Evolutionary conservation across 2,329 filamentous ascomycete species (phyloP), one percentile per base, ranked within the genome.

Genomic region (Venturia effusa): DNA sequence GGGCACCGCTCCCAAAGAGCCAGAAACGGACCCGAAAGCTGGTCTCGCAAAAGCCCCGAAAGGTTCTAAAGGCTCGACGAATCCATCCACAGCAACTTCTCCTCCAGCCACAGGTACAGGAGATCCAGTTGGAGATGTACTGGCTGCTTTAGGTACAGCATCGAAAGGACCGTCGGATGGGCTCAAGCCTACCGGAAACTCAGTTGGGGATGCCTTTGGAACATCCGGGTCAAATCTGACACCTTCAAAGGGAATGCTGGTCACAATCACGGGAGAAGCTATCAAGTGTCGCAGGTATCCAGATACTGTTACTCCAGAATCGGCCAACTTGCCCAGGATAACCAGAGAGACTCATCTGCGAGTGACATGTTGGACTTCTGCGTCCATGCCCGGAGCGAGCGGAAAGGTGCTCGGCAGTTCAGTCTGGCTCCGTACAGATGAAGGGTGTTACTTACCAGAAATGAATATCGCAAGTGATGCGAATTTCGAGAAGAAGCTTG

Each of bases 391-490:
- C 17, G 61, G 61, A n/a, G 19, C 43, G 17, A 24, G 32, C 22
- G 61, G 61, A n/a, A 32, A 54, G 32, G 61, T 62, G 19, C 40
- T 51, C 4, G 61, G 61, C 1, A 51, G 30, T 51, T 45, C 40
- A 11, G n/a, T 62, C 19, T 62, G 61, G 61, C 61, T 62, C n/a
- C 34, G 61, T 11, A 62, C 61, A 19, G n/a, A 15, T 4, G 61
- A 13, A 11, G 61, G 61, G 19, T 62, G 61, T 24, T 62, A 39
- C 8, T 39, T 62, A 24, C n/a, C 59, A n/a, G 59, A 61, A 34
- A 61, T 61, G 59, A 62, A 62, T 7, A 3, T 30, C 5, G 40
- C 51, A 41, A 30, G 1, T 27, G 41, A 54, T 27, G 34, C 43
- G 11, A 43, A 62, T 32, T 62, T 45, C n/a, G 34, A 45, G 24